Evolutionary conservation across 192 early-diverging fungal genomes (phyloP), one percentile per base, ranked within the genome.

Genomic region (Spinellus fusiger): DNA sequence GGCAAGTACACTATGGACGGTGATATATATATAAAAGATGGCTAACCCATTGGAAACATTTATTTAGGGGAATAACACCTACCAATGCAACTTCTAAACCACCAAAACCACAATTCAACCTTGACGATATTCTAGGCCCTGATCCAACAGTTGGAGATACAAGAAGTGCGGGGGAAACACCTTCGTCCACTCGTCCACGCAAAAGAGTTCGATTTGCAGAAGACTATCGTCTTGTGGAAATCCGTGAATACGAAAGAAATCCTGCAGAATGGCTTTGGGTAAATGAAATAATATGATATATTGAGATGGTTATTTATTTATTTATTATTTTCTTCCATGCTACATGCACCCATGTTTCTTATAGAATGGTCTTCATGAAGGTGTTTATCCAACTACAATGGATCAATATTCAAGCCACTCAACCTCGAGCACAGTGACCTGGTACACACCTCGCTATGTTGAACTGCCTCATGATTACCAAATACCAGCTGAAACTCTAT

Each of bases 201-300:
- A 59, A 59, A 13, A 59, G 28, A 23, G 57, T 59, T 8, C 27
- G 46, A 5, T 59, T 59, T 47, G 46, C 57, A 23, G 57, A 59
- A n/a, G 46, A 59, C 9, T 44, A 44, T 18, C 40, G 40, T 18
- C 34, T 59, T 9, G 44, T 59, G 18, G 44, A 59, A 15, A 59
- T 59, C 8, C 40, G 46, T 20, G 32, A 49, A 32, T 59, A 49
- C 15, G 57, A 59, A 31, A 59, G 22, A 20, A 48, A 59, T 49
- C 57, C 57, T 31, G 57, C 25, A 33, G 57, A 59, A 29, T 59
- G 57, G 57, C 40, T 44, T 44, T 44, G 40, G 44, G 40, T 31
- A 25, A 31, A 18, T 59, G 25, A 50, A 15, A 20, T 18, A 49
- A 25, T 25, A 9, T 25, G 22, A 49, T 1, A 50, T 9, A 6